Base-by-base conservation (phyloP, 495 filamentous ascomycete genomes). In the Cryomyces antarcticus region DNA sequence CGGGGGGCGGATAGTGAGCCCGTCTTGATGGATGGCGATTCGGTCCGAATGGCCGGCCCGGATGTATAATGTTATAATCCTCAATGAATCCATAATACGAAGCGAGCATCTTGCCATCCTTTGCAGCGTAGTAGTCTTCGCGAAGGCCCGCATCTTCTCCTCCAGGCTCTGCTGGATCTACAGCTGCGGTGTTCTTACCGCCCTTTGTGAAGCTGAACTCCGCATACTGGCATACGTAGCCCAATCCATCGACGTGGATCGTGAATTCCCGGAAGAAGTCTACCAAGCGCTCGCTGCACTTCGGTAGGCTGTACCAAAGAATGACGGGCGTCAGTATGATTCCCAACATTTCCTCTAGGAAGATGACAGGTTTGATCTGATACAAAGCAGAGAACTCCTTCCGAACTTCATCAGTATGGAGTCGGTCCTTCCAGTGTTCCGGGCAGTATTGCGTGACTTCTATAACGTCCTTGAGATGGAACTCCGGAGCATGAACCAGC, bases 251-350 rank as follows among this genome's bases (percentile, higher is more conserved):
- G 7, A 97, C 85, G 52, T 96, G 88, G 13, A 97, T 75, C 1
- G 89, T 94, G 53, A 94, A 95, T 55, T 97, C 89, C 11, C 89
- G 73, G 62, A 97, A 95, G 62, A 97, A 97, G 54, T 97, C 89
- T 41, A 97, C 80, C 46, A 96, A 73, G 42, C 83, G 81, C 53
- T 96, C 92, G 57, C 79, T 85, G 62, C 80, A 87, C 54, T 80
- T 83, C 5, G 86, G 84, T 38, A 96, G 68, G 44, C 80, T 86
- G 56, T 78, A 77, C 67, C 86, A 82, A 29, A 96, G 71, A 17
- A 96, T 73, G 44, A 92, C 80, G 5, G 89, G 89, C 5, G 87
- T 93, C 42, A 89, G 76, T 34, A 97, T 70, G 56, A 96, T 85
- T 59, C 85, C 84, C 46, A 95, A 57, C 11, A 95, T 75, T 51